These are phyloP conservation scores for Hygrocybe coccinea DNA, from an alignment of 768 basidiomycete species.

Conservation along the genomic window DNA sequence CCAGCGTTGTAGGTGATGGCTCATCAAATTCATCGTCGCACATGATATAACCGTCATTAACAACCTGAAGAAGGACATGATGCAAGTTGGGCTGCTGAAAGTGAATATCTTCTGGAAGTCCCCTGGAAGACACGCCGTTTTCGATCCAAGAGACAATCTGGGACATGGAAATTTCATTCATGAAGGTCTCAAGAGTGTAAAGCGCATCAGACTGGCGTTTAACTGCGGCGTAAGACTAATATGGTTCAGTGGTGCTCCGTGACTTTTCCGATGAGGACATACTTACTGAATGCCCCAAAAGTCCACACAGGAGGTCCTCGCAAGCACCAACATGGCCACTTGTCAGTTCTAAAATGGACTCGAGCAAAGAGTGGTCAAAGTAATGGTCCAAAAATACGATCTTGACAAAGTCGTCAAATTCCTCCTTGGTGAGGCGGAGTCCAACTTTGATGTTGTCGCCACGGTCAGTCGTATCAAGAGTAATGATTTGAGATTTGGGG, in stretches of 20 bases:
- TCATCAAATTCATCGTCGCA: no score
- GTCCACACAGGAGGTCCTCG: neutral
- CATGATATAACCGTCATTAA: no score
- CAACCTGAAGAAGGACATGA: no score
- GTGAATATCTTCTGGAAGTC: neutral
- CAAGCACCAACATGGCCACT: constrained; percentile 3
- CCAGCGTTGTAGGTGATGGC: no score
- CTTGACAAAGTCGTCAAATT: neutral
- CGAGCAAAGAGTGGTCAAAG: neutral
- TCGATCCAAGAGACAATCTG: neutral
- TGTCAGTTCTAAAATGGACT: neutral
- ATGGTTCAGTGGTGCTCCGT: neutral
- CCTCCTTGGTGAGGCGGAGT: constrained; percentile 1
- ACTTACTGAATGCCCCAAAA: neutral
- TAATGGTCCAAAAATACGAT: neutral
- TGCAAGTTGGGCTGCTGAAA: neutral
- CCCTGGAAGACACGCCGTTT: neutral
- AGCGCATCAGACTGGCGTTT: neutral
- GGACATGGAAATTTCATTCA: neutral
- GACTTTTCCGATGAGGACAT: neutral
- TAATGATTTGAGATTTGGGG: neutral
- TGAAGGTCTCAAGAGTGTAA: neutral
- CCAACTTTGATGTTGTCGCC: neutral
- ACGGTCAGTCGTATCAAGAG: neutral
- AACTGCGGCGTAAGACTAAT: neutral